phyloP scores from a whole-genome alignment of 352 stramenopile species.

The Globisporangium canariense region DNA sequence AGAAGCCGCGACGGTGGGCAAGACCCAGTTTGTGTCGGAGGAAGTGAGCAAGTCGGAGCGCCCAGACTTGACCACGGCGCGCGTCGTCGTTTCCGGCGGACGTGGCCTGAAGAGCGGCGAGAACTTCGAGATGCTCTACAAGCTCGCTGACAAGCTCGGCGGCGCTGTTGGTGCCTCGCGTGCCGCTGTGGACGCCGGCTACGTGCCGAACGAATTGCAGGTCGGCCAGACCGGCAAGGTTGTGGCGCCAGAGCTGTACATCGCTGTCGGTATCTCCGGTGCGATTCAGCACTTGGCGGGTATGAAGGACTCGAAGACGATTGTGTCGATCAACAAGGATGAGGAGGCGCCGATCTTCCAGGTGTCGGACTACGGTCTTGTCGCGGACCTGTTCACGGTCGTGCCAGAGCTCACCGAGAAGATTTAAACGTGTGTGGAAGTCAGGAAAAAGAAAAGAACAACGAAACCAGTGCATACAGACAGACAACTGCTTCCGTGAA shows the following conservation, averaged over 20 bases:
- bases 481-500: background rate
- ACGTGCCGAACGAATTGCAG: slow-evolving; percentile 98
- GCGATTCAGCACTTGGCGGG: slow-evolving; percentile 99
- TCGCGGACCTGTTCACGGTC: slow-evolving; percentile 97
- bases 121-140: slow-evolving; percentile 98
- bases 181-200: slow-evolving; percentile 97
- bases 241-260: slow-evolving; percentile 96
- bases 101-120: slow-evolving; percentile 96
- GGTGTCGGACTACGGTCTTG: slow-evolving; percentile 98
- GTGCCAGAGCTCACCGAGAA: slow-evolving; percentile 98
- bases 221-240: slow-evolving; percentile 99
- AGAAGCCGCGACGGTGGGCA: slow-evolving; percentile 46
- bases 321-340: slow-evolving; percentile 99
- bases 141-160: slow-evolving; percentile 97
- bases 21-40: slow-evolving; percentile 92
- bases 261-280: slow-evolving; percentile 96
- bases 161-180: slow-evolving; percentile 96
- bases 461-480: background rate
- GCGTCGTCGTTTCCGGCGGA: slow-evolving; percentile 95
- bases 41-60: slow-evolving; percentile 94
- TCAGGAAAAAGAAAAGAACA: background rate
- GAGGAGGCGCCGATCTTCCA: slow-evolving; percentile 99
- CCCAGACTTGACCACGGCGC: slow-evolving; percentile 92
- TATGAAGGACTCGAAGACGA: slow-evolving; percentile 99
- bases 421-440: slow-evolving; percentile 71